A percentile compares a stretch with the other conserved stretches of the same genome.
These are phyloP conservation scores for Wallacemonas sp. DNA, from an alignment of 208 protist species.

Conservation along the genomic window DNA sequence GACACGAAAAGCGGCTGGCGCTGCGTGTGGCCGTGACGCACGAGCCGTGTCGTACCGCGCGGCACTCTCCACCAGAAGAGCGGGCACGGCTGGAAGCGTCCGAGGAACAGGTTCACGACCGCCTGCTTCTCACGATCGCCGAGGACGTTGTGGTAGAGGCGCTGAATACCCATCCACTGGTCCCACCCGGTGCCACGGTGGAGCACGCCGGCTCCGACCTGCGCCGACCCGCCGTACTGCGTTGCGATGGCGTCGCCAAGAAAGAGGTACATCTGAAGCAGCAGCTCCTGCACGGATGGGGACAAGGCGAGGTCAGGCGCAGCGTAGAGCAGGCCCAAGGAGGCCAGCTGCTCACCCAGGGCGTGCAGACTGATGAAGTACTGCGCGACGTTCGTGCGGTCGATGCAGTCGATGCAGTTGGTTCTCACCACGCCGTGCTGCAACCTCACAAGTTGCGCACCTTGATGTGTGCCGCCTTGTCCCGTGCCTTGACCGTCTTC, in stretches of 20 bases:
- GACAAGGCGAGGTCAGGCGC: constrained; percentile 22
- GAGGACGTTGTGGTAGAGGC: constrained; percentile 88
- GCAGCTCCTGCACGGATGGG: constrained; percentile 41
- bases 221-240: constrained; percentile 89
- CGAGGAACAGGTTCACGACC: constrained; percentile 82
- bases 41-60: not conserved
- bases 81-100: constrained; percentile 52
- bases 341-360: constrained; percentile 64
- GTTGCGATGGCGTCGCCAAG: constrained; percentile 82
- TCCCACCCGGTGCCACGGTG: constrained; percentile 85
- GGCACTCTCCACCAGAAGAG: not conserved
- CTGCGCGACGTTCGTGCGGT: constrained; percentile 97
- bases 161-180: constrained; percentile 81
- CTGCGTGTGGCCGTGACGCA: not conserved
- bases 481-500: no score
- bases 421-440: constrained; percentile 93
- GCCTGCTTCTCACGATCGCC: constrained; percentile 78
- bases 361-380: constrained; percentile 90
- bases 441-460: constrained; percentile 12
- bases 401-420: constrained; percentile 98
- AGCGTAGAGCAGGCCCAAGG: constrained; percentile 43
- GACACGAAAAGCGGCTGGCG: not conserved
- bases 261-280: constrained; percentile 84
- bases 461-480: no score
- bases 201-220: constrained; percentile 84